Evolutionary conservation across 306 rosid species (phyloP), one percentile per base, ranked within the genome.

Genomic region (Trifolium pratense): DNA sequence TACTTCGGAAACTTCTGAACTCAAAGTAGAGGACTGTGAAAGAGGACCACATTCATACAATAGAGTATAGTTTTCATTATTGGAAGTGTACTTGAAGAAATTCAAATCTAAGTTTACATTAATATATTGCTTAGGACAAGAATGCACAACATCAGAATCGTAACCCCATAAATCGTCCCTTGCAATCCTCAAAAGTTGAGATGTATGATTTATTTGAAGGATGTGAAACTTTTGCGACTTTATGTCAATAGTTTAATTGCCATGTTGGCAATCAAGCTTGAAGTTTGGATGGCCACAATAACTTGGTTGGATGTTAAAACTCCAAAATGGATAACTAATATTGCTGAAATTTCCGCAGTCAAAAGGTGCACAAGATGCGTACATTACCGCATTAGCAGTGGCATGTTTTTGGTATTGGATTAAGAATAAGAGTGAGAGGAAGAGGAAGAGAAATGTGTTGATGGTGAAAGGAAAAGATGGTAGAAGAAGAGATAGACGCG

Each of bases 311-410:
- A 2, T 76, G 49, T 8, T 7, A 3, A 3, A 23, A 17, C 23
- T 62, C 88, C 88, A 82, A 51, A 84, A 87, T 18, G 91, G 91
- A 59, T 70, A 84, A 1, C 60, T 23, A 29, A 80, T 18, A 9
- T 66, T 4, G 1, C 12, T 14, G 69, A 79, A 1, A 1, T 57
- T 34, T 0, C 91, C 91, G 10, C 91, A 87, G 17, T 3, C 20
- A 21, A 77, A 71, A 16, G 83, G 76, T 8, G 37, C 74, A 75
- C 87, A 83, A 9, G 20, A 42, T 31, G 68, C 1, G 76, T 73
- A 82, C 2, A 0, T 11, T 15, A 74, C 71, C 26, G n/a, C 71
- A 13, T 48, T 74, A 51, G 5, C 26, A 68, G 67, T 56, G 2
- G 17, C 11, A 20, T 42, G 49, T 40, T 17, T 39, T 3, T 36